phyloP scores from a whole-genome alignment of 805 yeast genomes.

The Saccharomycopsis sp. region DNA sequence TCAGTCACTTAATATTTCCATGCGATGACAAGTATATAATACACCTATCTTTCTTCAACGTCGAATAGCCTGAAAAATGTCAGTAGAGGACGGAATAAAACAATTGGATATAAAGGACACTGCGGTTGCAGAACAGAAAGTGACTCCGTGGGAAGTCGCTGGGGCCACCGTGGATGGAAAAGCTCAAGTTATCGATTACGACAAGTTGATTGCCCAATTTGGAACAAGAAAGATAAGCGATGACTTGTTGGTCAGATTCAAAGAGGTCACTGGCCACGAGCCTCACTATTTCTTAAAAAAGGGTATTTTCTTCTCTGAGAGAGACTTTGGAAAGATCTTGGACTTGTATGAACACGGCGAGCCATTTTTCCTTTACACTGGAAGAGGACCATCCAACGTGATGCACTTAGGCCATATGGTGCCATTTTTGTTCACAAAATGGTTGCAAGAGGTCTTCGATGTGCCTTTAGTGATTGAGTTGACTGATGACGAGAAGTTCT shows the following conservation, averaged over 20 bases:
- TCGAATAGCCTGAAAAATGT: constrained; percentile 1
- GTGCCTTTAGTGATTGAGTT: constrained; percentile 89
- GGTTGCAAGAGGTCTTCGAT: constrained; percentile 97
- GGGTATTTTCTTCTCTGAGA: constrained; percentile 88
- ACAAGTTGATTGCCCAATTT: constrained; percentile 75
- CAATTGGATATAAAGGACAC: not conserved
- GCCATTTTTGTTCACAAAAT: constrained; percentile 91
- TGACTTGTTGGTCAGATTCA: constrained; percentile 72
- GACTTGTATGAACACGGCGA: constrained; percentile 91
- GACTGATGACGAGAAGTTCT: constrained; percentile 95
- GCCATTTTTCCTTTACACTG: constrained; percentile 92
- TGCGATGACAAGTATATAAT: too few relatives aligned
- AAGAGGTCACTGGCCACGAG: constrained; percentile 74
- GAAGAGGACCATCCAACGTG: constrained; percentile 94
- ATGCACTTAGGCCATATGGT: constrained; percentile 97
- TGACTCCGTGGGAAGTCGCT: constrained; percentile 98
- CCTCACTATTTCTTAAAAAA: constrained; percentile 89
- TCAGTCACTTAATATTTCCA: too few relatives aligned
- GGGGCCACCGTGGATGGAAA: constrained; percentile 96
- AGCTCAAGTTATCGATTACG: constrained; percentile 87
- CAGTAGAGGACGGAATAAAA: not conserved
- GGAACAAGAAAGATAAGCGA: constrained; percentile 71
- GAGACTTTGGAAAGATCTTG: constrained; percentile 72
- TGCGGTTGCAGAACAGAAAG: constrained; percentile 39
- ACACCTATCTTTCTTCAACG: too few relatives aligned